Base-by-base conservation (phyloP, 139 green algal genomes). In the Tetradesmus obliquus region DNA sequence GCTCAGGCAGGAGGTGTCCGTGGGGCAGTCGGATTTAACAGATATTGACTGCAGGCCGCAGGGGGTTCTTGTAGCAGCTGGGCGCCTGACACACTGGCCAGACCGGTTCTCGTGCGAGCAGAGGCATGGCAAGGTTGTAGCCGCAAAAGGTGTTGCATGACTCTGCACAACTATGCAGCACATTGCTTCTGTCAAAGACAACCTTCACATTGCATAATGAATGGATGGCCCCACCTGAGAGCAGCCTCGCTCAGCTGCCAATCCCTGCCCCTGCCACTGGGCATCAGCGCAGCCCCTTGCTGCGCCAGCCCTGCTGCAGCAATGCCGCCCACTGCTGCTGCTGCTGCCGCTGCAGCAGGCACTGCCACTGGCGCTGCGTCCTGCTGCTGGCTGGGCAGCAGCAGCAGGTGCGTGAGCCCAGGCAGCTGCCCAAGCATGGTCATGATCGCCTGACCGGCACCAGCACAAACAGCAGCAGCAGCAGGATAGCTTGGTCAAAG, bases 361-460 rank as follows among this genome's bases (percentile, higher is more conserved):
- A 76, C 66, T 76, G 66, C 66, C 66, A 45, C 32, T 45, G 32
- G 32, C 62, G 62, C 60, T 62, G 84, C 3, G 7, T 83, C 86
- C 45, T 55, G 71, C 71, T 90, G 53, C 20, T 71, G 69, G 55
- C 86, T 90, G 72, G 86, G 86, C 71, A 90, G 60, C 69, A 90
- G 71, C 86, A 90, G 86, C 15, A 90, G 71, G 86, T 90, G 86
- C 9, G 86, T 90, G 3, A 90, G 71, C 10, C 86, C 69, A 10
- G 69, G 86, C 53, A 90, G 71, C 54, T 90, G 86, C n/a, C 71
- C 58, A 5, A 90, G 24, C 5, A 84, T 90, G 19, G 69, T 84
- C 19, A 19, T 55, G 9, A 90, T 84, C 4, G 86, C 86, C 86
- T 90, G 86, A 54, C 13, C 71, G 6, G 71, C 12, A 22, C 1